phyloP scores from a whole-genome alignment of 208 protist genomes.

The Wallacemonas sp. region DNA sequence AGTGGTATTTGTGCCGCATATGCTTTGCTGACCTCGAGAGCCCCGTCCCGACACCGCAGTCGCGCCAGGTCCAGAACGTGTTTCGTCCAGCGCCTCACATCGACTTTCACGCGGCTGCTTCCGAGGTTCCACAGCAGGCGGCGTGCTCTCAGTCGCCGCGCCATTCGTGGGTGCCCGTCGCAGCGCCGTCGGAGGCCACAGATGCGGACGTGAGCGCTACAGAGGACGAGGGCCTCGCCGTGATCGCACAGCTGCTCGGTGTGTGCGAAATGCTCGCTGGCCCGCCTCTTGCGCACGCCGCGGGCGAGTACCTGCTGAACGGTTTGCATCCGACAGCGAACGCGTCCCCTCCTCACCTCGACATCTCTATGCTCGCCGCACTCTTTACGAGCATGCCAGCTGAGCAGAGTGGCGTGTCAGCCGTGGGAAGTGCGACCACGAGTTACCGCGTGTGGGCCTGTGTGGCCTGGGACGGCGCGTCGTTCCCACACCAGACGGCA shows the following conservation, averaged over 20 bases:
- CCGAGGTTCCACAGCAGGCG: neutral
- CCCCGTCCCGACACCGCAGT: neutral
- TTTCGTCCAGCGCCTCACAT: neutral
- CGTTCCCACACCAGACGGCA: constrained; percentile 53
- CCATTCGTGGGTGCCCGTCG: neutral
- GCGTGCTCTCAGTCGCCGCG: no score
- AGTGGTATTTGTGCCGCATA: constrained; percentile 3
- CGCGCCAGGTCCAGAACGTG: neutral
- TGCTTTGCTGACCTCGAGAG: neutral
- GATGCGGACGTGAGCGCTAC: neutral
- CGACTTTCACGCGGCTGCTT: constrained; percentile 1
- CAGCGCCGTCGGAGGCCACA: neutral
- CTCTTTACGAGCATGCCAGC: constrained; percentile 16
- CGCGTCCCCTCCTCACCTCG: neutral
- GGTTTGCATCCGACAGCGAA: neutral
- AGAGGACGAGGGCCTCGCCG: neutral
- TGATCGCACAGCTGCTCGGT: neutral
- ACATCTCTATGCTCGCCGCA: constrained; percentile 14
- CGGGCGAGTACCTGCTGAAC: neutral
- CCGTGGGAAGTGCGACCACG: constrained; percentile 56
- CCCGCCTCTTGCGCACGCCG: neutral
- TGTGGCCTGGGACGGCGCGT: constrained; percentile 66
- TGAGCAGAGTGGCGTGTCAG: constrained; percentile 18
- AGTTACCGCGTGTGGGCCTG: constrained; percentile 65
- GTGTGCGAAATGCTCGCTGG: neutral